phyloP scores from a whole-genome alignment of 805 yeast genomes.

The Alloascoidea africana region DNA sequence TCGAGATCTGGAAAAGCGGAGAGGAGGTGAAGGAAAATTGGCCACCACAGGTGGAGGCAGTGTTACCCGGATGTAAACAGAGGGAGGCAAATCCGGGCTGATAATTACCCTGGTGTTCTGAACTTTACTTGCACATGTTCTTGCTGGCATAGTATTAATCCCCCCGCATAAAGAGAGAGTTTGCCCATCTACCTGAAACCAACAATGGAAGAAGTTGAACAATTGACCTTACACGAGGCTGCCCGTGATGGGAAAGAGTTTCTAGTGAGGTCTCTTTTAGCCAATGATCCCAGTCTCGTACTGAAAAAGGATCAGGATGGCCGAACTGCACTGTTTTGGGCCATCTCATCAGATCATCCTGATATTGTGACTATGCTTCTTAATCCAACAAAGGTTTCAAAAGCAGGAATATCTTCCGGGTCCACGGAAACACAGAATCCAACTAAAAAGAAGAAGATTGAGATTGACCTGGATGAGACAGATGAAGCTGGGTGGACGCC shows the following conservation, averaged over 20 bases:
- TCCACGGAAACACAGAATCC: slow-evolving; percentile 9
- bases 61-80: too few relatives aligned
- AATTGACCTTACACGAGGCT: slow-evolving; percentile 38
- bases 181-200: too few relatives aligned
- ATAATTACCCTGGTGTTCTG: too few relatives aligned
- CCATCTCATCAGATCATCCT: slow-evolving; percentile 45
- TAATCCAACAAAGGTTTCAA: slow-evolving; percentile 18
- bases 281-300: slow-evolving; percentile 32
- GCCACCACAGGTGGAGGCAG: too few relatives aligned
- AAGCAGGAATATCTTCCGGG: slow-evolving; percentile 1
- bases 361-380: slow-evolving; percentile 34
- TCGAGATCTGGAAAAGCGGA: background rate
- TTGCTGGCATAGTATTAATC: too few relatives aligned
- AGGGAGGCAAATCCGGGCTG: too few relatives aligned
- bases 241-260: slow-evolving; percentile 43
- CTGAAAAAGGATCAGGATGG: slow-evolving; percentile 50
- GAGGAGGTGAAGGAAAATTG: background rate
- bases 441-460: slow-evolving; percentile 11
- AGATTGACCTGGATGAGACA: slow-evolving; percentile 48
- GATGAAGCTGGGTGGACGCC: slow-evolving; percentile 88
- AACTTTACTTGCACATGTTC: too few relatives aligned
- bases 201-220: background rate
- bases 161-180: too few relatives aligned
- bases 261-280: slow-evolving; percentile 34
- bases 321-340: slow-evolving; percentile 83